Conservation (phyloP, 495 filamentous ascomycete species). For the Neurospora terricola region DNA sequence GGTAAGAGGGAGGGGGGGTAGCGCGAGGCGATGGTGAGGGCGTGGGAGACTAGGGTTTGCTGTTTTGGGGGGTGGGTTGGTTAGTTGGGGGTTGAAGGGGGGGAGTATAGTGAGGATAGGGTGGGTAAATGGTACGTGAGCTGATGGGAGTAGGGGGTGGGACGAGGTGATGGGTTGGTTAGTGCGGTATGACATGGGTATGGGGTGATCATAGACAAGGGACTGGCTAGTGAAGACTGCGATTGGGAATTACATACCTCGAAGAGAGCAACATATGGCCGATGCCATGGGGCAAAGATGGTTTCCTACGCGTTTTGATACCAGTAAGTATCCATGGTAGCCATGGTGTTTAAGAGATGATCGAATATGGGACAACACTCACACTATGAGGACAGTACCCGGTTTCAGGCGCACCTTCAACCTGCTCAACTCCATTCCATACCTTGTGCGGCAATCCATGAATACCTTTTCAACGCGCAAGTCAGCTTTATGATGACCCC, state of each 20-base stretch:
- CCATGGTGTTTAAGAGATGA: not conserved
- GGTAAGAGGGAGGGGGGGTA: conserved; percentile 16
- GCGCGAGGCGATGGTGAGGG: conserved; percentile 22
- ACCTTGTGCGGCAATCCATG: conserved; percentile 39
- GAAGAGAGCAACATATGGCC: conserved; percentile 30
- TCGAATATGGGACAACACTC: conserved; percentile 2
- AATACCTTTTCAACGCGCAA: conserved; percentile 32
- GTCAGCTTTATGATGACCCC: not conserved
- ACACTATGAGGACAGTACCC: conserved; percentile 43
- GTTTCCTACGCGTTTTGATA: conserved; percentile 20
- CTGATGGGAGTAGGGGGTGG: not conserved
- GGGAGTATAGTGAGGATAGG: not conserved
- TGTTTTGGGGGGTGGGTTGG: not conserved
- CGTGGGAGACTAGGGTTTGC: conserved; percentile 30
- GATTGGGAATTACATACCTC: conserved; percentile 20
- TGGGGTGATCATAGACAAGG: not conserved
- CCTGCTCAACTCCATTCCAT: conserved; percentile 36
- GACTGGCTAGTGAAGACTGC: not conserved
- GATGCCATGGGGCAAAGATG: conserved; percentile 33
- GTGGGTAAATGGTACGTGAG: not conserved
- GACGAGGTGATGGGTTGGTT: not conserved
- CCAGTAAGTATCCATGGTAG: not conserved
- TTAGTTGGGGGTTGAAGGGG: conserved; percentile 4
- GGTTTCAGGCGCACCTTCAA: conserved; percentile 17
- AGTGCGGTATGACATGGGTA: not conserved